A percentile compares a stretch with the other conserved stretches of the same genome.
phyloP scores from a whole-genome alignment of 345 rosid genomes.

The Brassica carinata region DNA sequence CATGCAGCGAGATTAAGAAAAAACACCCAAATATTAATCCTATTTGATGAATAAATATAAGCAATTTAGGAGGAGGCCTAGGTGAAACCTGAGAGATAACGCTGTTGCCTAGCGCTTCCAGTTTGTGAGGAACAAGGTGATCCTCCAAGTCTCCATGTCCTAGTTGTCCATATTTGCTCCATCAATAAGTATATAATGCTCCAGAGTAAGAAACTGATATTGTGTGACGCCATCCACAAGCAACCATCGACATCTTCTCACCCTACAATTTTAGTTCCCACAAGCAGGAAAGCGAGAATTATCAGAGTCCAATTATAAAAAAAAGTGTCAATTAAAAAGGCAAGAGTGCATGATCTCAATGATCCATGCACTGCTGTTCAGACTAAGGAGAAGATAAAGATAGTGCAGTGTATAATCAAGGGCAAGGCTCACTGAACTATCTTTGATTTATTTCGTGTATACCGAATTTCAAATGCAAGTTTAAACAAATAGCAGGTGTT shows the following conservation, averaged over 20 bases:
- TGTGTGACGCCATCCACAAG: slow-evolving; percentile 99
- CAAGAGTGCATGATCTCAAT: no score
- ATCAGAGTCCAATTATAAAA: no score
- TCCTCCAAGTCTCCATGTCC: slow-evolving; percentile 97
- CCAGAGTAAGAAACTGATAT: slow-evolving; percentile 81
- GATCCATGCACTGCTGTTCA: no score
- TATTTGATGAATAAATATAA: slow-evolving; percentile 23
- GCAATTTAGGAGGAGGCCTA: no score
- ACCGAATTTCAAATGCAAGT: slow-evolving; percentile 9
- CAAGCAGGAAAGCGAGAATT: slow-evolving; percentile 1
- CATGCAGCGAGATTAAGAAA: slow-evolving; percentile 13
- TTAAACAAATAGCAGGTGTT: not conserved
- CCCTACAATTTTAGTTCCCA: slow-evolving; percentile 50
- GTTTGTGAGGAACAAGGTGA: slow-evolving; percentile 56
- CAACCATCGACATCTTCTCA: slow-evolving; percentile 86
- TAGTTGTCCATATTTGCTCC: slow-evolving; percentile 99
- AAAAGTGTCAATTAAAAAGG: no score
- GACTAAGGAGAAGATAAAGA: no score
- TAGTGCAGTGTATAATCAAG: not conserved
- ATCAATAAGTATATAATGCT: slow-evolving; percentile 81
- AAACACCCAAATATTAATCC: not conserved
- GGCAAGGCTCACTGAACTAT: no score
- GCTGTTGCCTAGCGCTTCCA: slow-evolving; percentile 66
- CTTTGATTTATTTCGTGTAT: not conserved
- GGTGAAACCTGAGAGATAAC: slow-evolving; percentile 70